Base-by-base conservation (phyloP, 2,329 filamentous ascomycete genomes). In the Phialocephala subalpina region DNA sequence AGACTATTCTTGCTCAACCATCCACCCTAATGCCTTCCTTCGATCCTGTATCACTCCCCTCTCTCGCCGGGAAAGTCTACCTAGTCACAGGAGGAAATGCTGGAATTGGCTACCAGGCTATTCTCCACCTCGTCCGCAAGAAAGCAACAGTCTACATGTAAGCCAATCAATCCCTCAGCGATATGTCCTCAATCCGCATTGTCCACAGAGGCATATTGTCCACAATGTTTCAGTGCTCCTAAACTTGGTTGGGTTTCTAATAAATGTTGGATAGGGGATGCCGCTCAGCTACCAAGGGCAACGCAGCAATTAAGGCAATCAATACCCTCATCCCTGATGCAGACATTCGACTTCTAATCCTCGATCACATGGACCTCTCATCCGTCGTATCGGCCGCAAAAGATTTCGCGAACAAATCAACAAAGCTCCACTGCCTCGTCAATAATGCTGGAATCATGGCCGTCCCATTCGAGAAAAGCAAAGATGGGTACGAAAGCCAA, bases 361-460 rank as follows among this genome's bases (percentile, higher is more conserved):
- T 81, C 67, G 78, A 81, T 60, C 74, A 77, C 35, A 73, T 69
- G 56, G 69, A 74, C 29, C 78, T 82, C 33, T n/a, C 70, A 57
- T 79, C 72, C 63, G 78, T 82, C 40, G 73, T 78, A 20, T 69
- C 69, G 14, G 71, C 70, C 4, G 71, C 70, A 14, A 69, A 69
- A 16, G 57, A 38, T 38, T 69, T 74, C 55, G 62, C 70, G n/a
- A 8, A 60, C 6, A 36, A 42, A 1, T 69, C 72, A 60, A 68
- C 61, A 2, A 18, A 42, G 6, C 67, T 83, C 9, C 79, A 82
- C 47, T 77, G 81, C 5, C 67, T 82, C 5, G 73, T 82, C 12
- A 82, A 82, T 66, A 73, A 73, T 40, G 72, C 72, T 12, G 80
- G 77, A 2, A 77, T 83, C 67, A 82, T 82, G 81, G 79, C 75